Base-by-base conservation (phyloP, 192 early-diverging fungal species). In the Coemansia sp. region DNA sequence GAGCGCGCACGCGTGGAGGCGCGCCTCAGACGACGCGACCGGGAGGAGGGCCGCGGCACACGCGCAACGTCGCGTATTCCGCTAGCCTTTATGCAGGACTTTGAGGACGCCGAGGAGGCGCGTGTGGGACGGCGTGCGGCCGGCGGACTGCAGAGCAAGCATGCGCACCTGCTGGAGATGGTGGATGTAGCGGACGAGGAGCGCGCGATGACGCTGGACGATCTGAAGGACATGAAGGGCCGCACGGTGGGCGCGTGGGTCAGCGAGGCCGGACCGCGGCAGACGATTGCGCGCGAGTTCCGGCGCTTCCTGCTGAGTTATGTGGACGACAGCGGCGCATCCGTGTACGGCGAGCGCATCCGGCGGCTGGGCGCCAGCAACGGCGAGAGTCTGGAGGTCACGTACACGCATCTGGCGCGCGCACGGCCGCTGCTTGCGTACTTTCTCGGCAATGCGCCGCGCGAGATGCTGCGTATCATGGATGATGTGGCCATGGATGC, bases 401-500 rank as follows among this genome's bases (percentile, higher is more conserved):
- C 84, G 54, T 99, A 93, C 66, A 79, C 87, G 55, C 92, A 99
- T 62, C 73, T 99, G 59, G 86, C 87, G 16, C 76, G 88, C 9
- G 85, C 88, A n/a, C 92, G 93, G 64, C 84, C 92, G 5, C 89
- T 93, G 32, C 65, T 99, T 52, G 93, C 95, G n/a, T 94, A 91
- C 75, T 93, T 94, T 67, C 74, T 97, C 54, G 88, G 90, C 61
- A 96, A 98, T 64, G 87, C 93, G 5, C 97, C 97, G 3, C 82
- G 88, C 18, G 92, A 94, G 56, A 90, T 96, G 79, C 83, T 99
- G 48, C 87, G 89, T 59, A 88, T 99, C 61, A 93, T 99, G 85
- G 95, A 99, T 71, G 85, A 90, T 39, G 94, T 96, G 22, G 97
- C 97, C 0, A 88, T 95, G 64, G 94, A 97, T 48, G 94, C 96